Percentiles rank a stretch among this genome's conserved stretches.
Conservation (phyloP, 768 basidiomycete species). For the Kockovaella imperatae region DNA sequence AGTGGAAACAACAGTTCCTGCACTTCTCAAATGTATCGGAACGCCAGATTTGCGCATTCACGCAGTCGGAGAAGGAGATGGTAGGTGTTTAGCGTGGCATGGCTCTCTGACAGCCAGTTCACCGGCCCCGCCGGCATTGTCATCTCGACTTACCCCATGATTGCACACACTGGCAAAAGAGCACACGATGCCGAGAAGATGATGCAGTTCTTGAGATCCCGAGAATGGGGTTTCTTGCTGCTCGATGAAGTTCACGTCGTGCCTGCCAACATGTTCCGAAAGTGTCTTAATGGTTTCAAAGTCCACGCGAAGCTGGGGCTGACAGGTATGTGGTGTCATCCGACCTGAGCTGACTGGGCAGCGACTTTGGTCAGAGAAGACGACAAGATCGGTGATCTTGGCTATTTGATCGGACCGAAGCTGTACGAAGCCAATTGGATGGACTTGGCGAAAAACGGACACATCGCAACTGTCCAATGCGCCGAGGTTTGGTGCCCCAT, state of each 20-base stretch:
- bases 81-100: conserved; percentile 46
- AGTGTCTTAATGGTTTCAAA: conserved; percentile 96
- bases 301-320: conserved; percentile 97
- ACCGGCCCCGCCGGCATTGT: conserved; percentile 95
- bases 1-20: conserved; percentile 98
- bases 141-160: conserved; percentile 99
- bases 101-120: conserved; percentile 57
- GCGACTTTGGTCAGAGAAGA: conserved; percentile 98
- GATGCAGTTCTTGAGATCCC: conserved; percentile 98
- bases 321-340: conserved; percentile 58
- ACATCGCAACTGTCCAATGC: conserved; percentile 99
- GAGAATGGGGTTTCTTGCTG: conserved; percentile 98
- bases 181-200: conserved; percentile 99
- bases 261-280: conserved; percentile 95
- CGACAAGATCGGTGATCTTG: conserved; percentile 95
- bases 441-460: conserved; percentile 98
- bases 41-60: conserved; percentile 92
- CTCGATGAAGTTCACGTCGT: conserved; percentile 99
- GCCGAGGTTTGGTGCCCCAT: conserved; percentile 99
- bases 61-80: conserved; percentile 93
- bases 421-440: conserved; percentile 99
- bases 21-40: conserved; percentile 98
- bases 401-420: conserved; percentile 99
- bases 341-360: conserved; percentile 38
- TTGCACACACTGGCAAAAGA: conserved; percentile 94